These are phyloP conservation scores for Calocera cornea DNA, from an alignment of 768 basidiomycete genomes.

Conservation along the genomic window DNA sequence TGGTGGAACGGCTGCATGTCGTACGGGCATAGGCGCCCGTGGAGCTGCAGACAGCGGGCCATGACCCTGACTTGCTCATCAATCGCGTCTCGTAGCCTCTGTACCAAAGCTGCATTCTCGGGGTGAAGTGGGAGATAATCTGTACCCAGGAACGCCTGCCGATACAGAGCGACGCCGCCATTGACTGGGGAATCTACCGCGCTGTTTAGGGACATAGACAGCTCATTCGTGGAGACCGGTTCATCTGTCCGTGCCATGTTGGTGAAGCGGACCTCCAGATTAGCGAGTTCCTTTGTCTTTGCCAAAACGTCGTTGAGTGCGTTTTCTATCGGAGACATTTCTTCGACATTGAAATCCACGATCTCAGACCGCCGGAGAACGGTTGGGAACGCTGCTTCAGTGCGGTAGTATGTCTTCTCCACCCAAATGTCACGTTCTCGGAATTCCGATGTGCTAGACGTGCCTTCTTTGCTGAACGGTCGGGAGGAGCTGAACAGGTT, in stretches of 20 bases:
- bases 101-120: constrained; percentile 54
- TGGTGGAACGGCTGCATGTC: constrained; percentile 91
- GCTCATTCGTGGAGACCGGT: constrained; percentile 56
- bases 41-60: constrained; percentile 70
- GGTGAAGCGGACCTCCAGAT: constrained; percentile 55
- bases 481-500: constrained; percentile 68
- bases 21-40: constrained; percentile 64
- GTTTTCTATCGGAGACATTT: constrained; percentile 75
- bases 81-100: constrained; percentile 57
- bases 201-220: constrained; percentile 76
- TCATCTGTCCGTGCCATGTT: constrained; percentile 67
- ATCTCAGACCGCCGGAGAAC: constrained; percentile 84
- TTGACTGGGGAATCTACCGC: constrained; percentile 72
- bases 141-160: constrained; percentile 58
- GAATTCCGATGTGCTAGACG: constrained; percentile 28
- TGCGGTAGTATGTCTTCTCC: constrained; percentile 78
- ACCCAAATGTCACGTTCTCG: constrained; percentile 50
- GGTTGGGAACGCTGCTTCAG: constrained; percentile 82
- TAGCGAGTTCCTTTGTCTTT: constrained; percentile 64
- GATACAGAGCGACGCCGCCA: constrained; percentile 64
- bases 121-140: constrained; percentile 56
- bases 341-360: constrained; percentile 48
- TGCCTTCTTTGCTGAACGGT: constrained; percentile 45
- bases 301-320: constrained; percentile 69
- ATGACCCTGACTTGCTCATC: constrained; percentile 76